phyloP scores from a whole-genome alignment of 2,329 filamentous ascomycete species.

The Curvularia hawaiiensis region DNA sequence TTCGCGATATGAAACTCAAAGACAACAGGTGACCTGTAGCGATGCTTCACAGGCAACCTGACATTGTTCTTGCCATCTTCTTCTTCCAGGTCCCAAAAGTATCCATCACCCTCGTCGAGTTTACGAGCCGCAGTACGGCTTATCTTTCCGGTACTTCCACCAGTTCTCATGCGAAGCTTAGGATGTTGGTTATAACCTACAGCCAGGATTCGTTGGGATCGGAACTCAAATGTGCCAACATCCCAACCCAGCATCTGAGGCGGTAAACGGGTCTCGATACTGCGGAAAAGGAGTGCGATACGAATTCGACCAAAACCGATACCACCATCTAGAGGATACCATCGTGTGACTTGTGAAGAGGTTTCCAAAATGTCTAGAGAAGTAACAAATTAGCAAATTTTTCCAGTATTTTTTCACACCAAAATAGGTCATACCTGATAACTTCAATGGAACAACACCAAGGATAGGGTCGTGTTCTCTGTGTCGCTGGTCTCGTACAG shows the following conservation, averaged over 20 bases:
- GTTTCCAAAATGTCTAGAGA: conserved; percentile 76
- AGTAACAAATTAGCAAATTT: not conserved
- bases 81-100: conserved; percentile 63
- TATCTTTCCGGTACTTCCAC: conserved; percentile 78
- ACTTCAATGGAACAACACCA: conserved; percentile 85
- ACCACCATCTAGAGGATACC: conserved; percentile 96
- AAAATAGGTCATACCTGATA: conserved; percentile 56
- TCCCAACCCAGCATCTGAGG: conserved; percentile 89
- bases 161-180: conserved; percentile 80
- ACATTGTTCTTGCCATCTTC: conserved; percentile 60
- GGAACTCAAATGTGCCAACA: conserved; percentile 91
- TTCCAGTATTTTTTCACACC: not conserved
- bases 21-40: conserved; percentile 87
- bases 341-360: conserved; percentile 82
- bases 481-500: conserved; percentile 86
- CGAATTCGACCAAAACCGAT: conserved; percentile 87
- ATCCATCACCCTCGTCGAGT: conserved; percentile 63
- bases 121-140: conserved; percentile 66
- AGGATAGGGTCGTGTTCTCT: conserved; percentile 94
- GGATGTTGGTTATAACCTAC: conserved; percentile 64
- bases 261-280: conserved; percentile 84
- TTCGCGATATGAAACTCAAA: conserved; percentile 79
- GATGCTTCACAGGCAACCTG: conserved; percentile 84
- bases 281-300: conserved; percentile 88
- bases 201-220: conserved; percentile 71